Conservation (phyloP, 2,329 filamentous ascomycete genomes). For the Pyricularia pennisetigena region DNA sequence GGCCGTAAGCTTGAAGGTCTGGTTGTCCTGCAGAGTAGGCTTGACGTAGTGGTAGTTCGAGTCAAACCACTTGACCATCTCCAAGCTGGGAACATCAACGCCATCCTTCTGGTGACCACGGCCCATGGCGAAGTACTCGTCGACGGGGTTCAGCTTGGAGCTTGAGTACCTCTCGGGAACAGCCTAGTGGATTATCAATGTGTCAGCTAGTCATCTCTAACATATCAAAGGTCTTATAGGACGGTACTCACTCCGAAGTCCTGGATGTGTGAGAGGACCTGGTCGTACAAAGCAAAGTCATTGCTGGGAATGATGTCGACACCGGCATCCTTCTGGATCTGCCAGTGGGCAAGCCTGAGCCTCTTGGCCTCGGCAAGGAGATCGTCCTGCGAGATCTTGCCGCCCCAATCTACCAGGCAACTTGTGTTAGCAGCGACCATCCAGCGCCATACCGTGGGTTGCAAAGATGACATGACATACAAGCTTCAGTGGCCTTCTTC, state of each 20-base stretch:
- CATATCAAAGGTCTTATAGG: background rate
- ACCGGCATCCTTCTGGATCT: constrained; percentile 98
- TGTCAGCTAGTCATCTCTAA: background rate
- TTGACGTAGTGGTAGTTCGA: constrained; percentile 99
- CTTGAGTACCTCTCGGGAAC: constrained; percentile 89
- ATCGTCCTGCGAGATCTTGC: constrained; percentile 85
- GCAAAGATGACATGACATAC: constrained; percentile 31
- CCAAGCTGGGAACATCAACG: constrained; percentile 85
- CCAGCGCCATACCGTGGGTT: background rate
- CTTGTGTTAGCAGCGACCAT: constrained; percentile 9
- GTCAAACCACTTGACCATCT: constrained; percentile 99
- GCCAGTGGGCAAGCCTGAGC: constrained; percentile 94
- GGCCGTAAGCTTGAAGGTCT: constrained; percentile 81
- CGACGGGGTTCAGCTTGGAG: constrained; percentile 76
- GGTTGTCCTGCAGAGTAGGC: constrained; percentile 93
- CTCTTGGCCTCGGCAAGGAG: constrained; percentile 94
- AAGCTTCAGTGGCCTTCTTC: constrained; percentile 99
- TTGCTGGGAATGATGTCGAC: constrained; percentile 98
- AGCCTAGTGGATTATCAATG: constrained; percentile 40
- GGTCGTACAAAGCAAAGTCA: constrained; percentile 98
- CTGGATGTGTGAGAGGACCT: constrained; percentile 96
- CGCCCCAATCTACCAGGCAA: constrained; percentile 57
- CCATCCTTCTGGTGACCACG: constrained; percentile 94
- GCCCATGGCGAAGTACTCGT: constrained; percentile 99
- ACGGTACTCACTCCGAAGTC: constrained; percentile 71